phyloP scores from a whole-genome alignment of 225 moss, liverwort and hornwort genomes.

The Thuidium tamariscinum region DNA sequence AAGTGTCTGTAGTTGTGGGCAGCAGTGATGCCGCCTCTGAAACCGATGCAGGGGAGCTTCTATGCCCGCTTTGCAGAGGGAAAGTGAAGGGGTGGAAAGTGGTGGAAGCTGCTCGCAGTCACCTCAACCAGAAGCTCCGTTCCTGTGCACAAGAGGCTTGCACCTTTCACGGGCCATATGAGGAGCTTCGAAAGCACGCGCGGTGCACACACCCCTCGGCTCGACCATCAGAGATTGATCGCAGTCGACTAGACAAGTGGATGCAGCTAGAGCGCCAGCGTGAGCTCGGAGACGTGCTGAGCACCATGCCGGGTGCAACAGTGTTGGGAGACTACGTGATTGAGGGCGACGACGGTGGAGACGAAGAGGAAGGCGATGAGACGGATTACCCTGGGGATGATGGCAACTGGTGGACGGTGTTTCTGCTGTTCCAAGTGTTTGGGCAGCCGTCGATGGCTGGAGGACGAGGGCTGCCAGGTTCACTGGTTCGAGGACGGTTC shows the following conservation, averaged over 20 bases:
- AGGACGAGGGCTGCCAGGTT: constrained; percentile 41
- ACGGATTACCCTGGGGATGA: constrained; percentile 80
- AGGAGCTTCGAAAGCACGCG: constrained; percentile 95
- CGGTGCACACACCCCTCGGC: constrained; percentile 77
- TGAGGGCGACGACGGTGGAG: constrained; percentile 81
- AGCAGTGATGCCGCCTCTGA: constrained; percentile 2
- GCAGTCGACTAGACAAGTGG: constrained; percentile 77
- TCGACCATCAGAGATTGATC: constrained; percentile 91
- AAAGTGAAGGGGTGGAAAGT: constrained; percentile 90
- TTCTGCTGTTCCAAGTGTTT: constrained; percentile 80
- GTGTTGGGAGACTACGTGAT: constrained; percentile 86
- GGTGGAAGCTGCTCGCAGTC: constrained; percentile 72
- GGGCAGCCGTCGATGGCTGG: constrained; percentile 66
- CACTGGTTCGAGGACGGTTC: constrained; percentile 37
- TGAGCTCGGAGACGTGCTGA: constrained; percentile 92
- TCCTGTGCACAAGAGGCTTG: constrained; percentile 88
- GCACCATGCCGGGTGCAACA: constrained; percentile 92
- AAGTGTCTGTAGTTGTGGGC: constrained; percentile 18
- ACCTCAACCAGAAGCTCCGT: constrained; percentile 78
- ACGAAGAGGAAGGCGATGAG: constrained; percentile 69
- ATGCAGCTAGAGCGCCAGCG: constrained; percentile 92
- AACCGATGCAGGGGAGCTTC: constrained; percentile 47
- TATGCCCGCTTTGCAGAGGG: constrained; percentile 91
- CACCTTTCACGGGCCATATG: constrained; percentile 70
- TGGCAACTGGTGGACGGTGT: constrained; percentile 96